Percentiles rank a stretch among this genome's conserved stretches.
Conservation (phyloP, 768 basidiomycete species). For the Floccularia luteovirens region DNA sequence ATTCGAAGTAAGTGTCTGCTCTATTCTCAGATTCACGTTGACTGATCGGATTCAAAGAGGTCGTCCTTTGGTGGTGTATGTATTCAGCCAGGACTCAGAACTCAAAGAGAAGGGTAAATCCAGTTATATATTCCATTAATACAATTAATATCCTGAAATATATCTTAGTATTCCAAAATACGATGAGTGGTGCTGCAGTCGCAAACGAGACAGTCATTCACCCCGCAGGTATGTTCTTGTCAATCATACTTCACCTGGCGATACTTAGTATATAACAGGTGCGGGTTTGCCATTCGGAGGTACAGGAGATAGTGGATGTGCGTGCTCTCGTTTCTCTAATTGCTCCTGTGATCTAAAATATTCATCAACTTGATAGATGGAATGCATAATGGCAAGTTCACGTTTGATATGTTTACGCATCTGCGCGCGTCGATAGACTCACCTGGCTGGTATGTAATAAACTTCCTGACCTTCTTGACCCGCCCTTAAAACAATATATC, state of each 20-base stretch:
- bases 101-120: constrained; percentile 55
- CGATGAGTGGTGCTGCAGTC: constrained; percentile 61
- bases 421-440: constrained; percentile 52
- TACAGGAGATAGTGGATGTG: constrained; percentile 65
- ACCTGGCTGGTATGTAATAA: constrained; percentile 56
- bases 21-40: background rate
- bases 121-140: background rate
- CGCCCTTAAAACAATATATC: no score
- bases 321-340: constrained; percentile 14
- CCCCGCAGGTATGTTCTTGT: constrained; percentile 34
- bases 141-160: background rate
- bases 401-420: constrained; percentile 78
- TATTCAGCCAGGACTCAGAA: constrained; percentile 55
- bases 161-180: constrained; percentile 53
- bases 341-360: background rate
- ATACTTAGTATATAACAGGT: constrained; percentile 18
- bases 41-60: constrained; percentile 32
- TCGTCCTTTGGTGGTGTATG: constrained; percentile 70
- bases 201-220: constrained; percentile 71
- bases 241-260: background rate
- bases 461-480: no score
- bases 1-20: constrained; percentile 34
- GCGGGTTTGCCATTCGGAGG: constrained; percentile 73
- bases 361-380: constrained; percentile 36
- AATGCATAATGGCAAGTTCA: constrained; percentile 63